Base-by-base conservation (phyloP, 164 flowering plant genomes). In the Piper longum region DNA sequence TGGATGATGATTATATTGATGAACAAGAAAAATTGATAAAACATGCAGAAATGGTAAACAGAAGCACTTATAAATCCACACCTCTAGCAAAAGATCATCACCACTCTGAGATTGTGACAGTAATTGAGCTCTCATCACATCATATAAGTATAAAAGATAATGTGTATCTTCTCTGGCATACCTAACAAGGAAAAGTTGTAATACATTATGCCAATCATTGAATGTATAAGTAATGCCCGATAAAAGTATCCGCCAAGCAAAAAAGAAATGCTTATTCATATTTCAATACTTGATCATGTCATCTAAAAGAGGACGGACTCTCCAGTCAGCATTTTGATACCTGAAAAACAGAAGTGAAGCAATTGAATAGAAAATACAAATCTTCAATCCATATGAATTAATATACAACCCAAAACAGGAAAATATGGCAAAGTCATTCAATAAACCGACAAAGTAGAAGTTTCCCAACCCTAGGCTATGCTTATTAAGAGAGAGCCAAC, bases 321-420 rank as follows among this genome's bases (percentile, higher is more conserved):
- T 84, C 98, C 97, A 92, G 71, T 92, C 98, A 65, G 97, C 98
- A 88, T 86, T 89, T 76, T 89, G 97, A 79, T 92, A 92, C 76
- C 98, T 92, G 84, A 72, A 14, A 26, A 16, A 55, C 39, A 36
- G 26, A 19, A 16, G 4, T 7, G 60, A 80, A 66, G 41, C 17
- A 41, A 43, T 19, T 12, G 17, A 8, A 26, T 43, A 61, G 41
- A 43, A 4, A 61, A 59, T 14, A 36, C 61, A 58, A 58, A 58
- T 14, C 13, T 7, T 18, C 36, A 16, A 57, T 17, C 11, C 39
- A 56, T 56, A 56, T 4, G 36, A n/a, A 40, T 16, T 26, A 57
- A 57, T 18, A n/a, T 26, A 26, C 36, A 26, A 26, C 36, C 36
- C 41, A n/a, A 40, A 48, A n/a, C 54, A 11, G 40, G 36, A 61